Evolutionary conservation across 2,329 filamentous ascomycete species (phyloP), one percentile per base, ranked within the genome.

Genomic region (Penicillium fuscoglaucum): DNA sequence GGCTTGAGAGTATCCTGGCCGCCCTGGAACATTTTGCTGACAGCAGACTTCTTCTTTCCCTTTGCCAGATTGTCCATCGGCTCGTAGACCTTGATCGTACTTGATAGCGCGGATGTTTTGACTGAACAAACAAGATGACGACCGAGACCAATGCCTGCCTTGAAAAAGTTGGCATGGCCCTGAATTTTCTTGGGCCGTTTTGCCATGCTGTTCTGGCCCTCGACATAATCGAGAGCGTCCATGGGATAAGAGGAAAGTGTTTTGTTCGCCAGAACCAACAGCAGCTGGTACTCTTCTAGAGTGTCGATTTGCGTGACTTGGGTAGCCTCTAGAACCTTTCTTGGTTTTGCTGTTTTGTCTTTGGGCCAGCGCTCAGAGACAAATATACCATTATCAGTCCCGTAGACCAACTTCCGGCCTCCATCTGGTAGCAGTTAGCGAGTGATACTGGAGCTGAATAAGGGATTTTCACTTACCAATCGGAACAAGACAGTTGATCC

Each of bases 81-180:
- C 78, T 99, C 93, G 76, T 91, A 98, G n/a, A 98, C 95, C 78
- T 98, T 98, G 81, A 99, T 96, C 2, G 93, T 98, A 15, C 91
- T 96, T 52, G 91, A 96, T 33, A 98, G 81, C 3, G 93, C 90
- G 19, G 90, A 93, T 41, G 91, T 96, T 80, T 96, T 98, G 70
- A 98, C 95, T 67, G 91, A 96, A 78, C 93, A 98, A 31, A 99
- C 95, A 54, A 99, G 82, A 72, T 98, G 95, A 61, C 95, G 86
- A 35, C 95, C 93, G 59, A 97, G 84, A 72, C 95, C 98, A 69
- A 97, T 96, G 40, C 95, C 95, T 19, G 92, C 90, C 78, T 96
- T 96, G 86, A 99, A 99, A 80, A 98, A 99, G 76, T 93, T 97
- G 76, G 93, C 96, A 77, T 97, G 93, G 68, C 90, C 96, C 76